Evolutionary conservation across 2,329 filamentous ascomycete genomes (phyloP).

Genomic region (Fonsecaea monophora): DNA sequence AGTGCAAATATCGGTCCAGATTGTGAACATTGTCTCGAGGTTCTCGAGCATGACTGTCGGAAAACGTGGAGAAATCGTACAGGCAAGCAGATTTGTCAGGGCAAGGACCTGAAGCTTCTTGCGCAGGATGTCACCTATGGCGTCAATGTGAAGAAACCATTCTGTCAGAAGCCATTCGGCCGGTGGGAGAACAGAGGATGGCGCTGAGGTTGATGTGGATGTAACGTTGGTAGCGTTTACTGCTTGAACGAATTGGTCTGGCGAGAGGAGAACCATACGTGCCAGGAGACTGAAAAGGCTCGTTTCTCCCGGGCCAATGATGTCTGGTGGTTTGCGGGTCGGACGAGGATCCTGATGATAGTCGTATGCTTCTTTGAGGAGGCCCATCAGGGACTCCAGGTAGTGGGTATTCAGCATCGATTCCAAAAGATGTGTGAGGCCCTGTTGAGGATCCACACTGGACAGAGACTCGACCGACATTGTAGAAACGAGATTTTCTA

Average conservation of each 20-base stretch:
- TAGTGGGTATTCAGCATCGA: constrained; percentile 45
- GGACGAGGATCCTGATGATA: constrained; percentile 84
- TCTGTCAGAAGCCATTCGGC: constrained; percentile 54
- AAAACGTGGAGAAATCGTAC: constrained; percentile 44
- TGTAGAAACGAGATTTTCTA: constrained; percentile 50
- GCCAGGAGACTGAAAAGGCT: constrained; percentile 86
- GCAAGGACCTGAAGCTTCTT: constrained; percentile 57
- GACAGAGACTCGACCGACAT: constrained; percentile 33
- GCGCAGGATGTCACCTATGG: constrained; percentile 53
- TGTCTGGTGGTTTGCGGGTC: constrained; percentile 69
- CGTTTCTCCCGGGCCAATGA: constrained; percentile 78
- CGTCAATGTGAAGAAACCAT: constrained; percentile 58
- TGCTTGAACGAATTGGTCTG: constrained; percentile 68
- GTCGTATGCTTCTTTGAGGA: constrained; percentile 71
- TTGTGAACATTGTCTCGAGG: constrained; percentile 54
- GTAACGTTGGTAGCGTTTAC: constrained; percentile 47
- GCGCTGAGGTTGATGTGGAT: constrained; percentile 33
- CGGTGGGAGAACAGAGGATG: constrained; percentile 33
- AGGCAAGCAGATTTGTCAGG: constrained; percentile 53
- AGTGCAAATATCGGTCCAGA: constrained; percentile 56
- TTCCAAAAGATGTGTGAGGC: constrained; percentile 62
- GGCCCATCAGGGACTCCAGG: constrained; percentile 60
- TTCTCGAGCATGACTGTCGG: constrained; percentile 51
- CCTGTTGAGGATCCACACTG: constrained; percentile 47
- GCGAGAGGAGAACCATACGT: constrained; percentile 76